Evolutionary conservation across 768 basidiomycete genomes (phyloP), one percentile per base, ranked within the genome.

Genomic region (Amanita muscaria): DNA sequence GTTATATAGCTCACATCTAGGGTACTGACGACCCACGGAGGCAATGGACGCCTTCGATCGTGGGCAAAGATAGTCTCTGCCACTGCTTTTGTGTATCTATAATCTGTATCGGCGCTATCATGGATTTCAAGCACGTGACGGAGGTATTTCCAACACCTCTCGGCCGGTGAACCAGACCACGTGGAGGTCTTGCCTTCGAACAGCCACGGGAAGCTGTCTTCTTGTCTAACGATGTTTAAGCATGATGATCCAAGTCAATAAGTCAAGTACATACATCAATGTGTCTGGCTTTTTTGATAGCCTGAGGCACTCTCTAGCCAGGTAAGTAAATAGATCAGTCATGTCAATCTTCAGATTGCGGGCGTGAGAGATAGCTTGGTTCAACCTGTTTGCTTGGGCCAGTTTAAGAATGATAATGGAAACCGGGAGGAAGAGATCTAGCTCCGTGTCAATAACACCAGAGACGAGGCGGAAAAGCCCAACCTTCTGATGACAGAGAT

Each of bases 81-180:
- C 11, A 79, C 76, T 18, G 78, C 74, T 55, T 88, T 87, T 38
- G 75, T 74, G 59, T 96, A 94, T 46, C 72, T 72, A 63, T 74
- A 81, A 57, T 89, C 80, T 11, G 78, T 87, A 41, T 78, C 74
- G 15, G 67, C 54, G 9, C 68, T 69, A 57, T 99, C 94, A 53
- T 96, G 77, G 38, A 82, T 77, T 46, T 82, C 77, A 49, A 97
- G 68, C 15, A 82, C 75, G 51, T 80, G 72, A 51, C 89, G 84
- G 35, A 99, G 73, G 60, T 91, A 91, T 56, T 85, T 75, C 88
- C 92, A 92, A 4, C 82, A 90, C 49, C 86, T 76, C 51, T 88
- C 83, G 27, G 80, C 74, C 14, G 80, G 68, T 5, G 84, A 75
- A 3, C 93, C 93, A 15, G 84, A 74, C 83, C 94, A 94, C 0